Evolutionary conservation across 352 stramenopile species (phyloP).

Genomic region (Globisporangium rhizosaccharum): DNA sequence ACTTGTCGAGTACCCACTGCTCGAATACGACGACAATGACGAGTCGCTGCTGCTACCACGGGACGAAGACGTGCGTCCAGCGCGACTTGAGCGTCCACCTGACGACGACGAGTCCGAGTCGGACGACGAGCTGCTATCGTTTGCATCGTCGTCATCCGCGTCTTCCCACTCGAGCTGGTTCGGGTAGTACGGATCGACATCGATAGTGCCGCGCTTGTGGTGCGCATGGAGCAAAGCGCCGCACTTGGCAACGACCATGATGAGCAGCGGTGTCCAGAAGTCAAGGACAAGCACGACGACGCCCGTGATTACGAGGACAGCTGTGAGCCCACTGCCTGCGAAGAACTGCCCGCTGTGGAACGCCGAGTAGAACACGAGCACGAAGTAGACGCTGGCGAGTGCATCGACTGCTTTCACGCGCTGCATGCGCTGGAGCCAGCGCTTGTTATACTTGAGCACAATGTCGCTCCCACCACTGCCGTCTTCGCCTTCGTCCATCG

Average conservation of each 20-base stretch:
- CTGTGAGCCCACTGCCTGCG: slow-evolving; percentile 28
- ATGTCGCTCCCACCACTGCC: slow-evolving; percentile 28
- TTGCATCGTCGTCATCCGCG: slow-evolving; percentile 19
- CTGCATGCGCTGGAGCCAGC: slow-evolving; percentile 55
- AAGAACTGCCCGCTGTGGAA: slow-evolving; percentile 58
- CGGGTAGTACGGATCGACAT: slow-evolving; percentile 59
- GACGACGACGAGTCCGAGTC: slow-evolving; percentile 10
- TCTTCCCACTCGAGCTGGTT: slow-evolving; percentile 71
- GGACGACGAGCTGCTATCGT: slow-evolving; percentile 6
- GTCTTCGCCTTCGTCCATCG: slow-evolving; percentile 27
- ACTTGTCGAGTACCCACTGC: slow-evolving; percentile 15
- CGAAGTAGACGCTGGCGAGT: slow-evolving; percentile 47
- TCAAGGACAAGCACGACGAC: slow-evolving; percentile 51
- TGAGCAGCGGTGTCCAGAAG: slow-evolving; percentile 57
- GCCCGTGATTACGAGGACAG: slow-evolving; percentile 37
- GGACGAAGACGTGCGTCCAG: slow-evolving; percentile 10
- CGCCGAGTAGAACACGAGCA: slow-evolving; percentile 67
- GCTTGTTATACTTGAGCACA: slow-evolving; percentile 61
- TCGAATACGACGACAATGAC: slow-evolving; percentile 9
- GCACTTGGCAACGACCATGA: slow-evolving; percentile 62
- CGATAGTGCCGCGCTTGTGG: slow-evolving; percentile 44
- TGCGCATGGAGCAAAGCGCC: slow-evolving; percentile 42
- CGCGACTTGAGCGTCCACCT: not conserved
- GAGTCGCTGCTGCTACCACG: slow-evolving; percentile 6
- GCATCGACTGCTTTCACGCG: slow-evolving; percentile 55